A percentile compares a stretch with the other conserved stretches of the same genome.
Conservation (phyloP, 257 asterid species). For the Ophiorrhiza pumila region DNA sequence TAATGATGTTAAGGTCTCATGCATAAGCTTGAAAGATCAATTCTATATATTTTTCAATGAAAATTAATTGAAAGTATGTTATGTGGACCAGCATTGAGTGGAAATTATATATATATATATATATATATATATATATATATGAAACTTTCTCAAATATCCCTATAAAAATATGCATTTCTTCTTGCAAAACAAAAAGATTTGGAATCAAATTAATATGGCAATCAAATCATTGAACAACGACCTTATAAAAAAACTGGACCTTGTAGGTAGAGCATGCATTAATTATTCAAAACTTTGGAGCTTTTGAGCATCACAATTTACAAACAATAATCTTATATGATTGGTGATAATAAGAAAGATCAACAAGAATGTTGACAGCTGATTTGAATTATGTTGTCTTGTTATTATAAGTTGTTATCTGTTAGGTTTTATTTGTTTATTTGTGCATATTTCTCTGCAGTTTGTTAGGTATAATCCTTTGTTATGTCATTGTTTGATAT, state of each 20-base stretch:
- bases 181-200: background rate
- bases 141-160: background rate
- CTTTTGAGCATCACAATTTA: background rate
- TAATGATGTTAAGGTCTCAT: background rate
- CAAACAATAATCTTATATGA: background rate
- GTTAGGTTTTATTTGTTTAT: background rate
- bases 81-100: background rate
- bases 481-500: background rate
- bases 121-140: background rate
- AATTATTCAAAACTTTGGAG: background rate
- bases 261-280: background rate
- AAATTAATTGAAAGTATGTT: background rate
- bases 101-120: background rate
- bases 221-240: slow-evolving; percentile 4
- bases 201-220: background rate
- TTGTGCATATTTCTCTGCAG: background rate
- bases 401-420: background rate
- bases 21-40: background rate
- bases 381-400: background rate
- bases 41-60: background rate
- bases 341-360: background rate
- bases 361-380: background rate
- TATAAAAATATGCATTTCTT: background rate
- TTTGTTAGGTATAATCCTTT: too few relatives aligned
- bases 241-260: background rate